Percentiles rank a stretch among this genome's conserved stretches.
Conservation (phyloP, 805 yeast genomes). For the Ogataea pini region DNA sequence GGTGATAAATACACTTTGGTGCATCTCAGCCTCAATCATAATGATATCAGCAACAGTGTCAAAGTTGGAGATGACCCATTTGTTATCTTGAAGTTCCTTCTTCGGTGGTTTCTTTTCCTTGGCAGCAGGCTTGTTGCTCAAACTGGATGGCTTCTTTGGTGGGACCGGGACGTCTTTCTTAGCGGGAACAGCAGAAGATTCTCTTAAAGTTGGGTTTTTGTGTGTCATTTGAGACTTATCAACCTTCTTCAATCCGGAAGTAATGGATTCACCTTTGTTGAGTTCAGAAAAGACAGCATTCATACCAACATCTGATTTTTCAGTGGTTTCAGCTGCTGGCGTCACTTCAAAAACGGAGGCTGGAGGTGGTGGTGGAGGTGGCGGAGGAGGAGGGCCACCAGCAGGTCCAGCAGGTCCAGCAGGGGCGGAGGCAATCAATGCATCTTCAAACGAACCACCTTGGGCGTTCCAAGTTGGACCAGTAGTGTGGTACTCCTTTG, state of each 20-base stretch:
- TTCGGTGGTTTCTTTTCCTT: slow-evolving; percentile 44
- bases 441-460: slow-evolving; percentile 60
- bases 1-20: slow-evolving; percentile 88
- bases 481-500: slow-evolving; percentile 73
- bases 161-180: slow-evolving; percentile 64
- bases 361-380: slow-evolving; percentile 90
- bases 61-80: slow-evolving; percentile 86
- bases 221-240: slow-evolving; percentile 94
- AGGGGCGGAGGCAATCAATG: slow-evolving; percentile 32
- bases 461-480: slow-evolving; percentile 80
- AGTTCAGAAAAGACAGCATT: slow-evolving; percentile 90
- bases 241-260: slow-evolving; percentile 85
- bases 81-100: slow-evolving; percentile 78
- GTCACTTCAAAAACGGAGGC: slow-evolving; percentile 59
- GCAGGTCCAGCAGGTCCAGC: slow-evolving; percentile 36
- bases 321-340: slow-evolving; percentile 22
- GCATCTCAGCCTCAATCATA: slow-evolving; percentile 73
- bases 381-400: slow-evolving; percentile 77
- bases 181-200: slow-evolving; percentile 49
- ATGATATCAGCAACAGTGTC: slow-evolving; percentile 63
- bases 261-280: slow-evolving; percentile 80
- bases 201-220: slow-evolving; percentile 82
- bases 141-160: slow-evolving; percentile 77
- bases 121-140: slow-evolving; percentile 37
- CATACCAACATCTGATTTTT: slow-evolving; percentile 50